Evolutionary conservation across 768 basidiomycete genomes (phyloP), one percentile per base, ranked within the genome.

Genomic region (Tylopilus felleus): DNA sequence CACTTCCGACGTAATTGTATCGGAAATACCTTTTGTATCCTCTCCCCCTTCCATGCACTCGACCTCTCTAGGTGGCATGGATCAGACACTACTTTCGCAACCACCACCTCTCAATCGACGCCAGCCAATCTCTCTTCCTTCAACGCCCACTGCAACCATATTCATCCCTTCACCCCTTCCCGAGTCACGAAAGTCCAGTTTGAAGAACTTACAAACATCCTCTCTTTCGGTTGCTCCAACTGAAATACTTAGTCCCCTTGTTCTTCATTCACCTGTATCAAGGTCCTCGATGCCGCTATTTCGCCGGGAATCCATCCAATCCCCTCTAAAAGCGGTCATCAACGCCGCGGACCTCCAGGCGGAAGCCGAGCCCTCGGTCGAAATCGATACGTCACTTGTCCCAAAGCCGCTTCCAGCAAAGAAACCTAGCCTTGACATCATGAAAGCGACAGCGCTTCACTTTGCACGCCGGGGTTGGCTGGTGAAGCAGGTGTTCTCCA

Each of bases 401-500:
- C 13, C 53, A 1, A 31, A 12, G 3, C 53, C 58, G 17, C 35
- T 48, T 13, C 45, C 49, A 1, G 31, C 17, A 25, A 39, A 59
- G 40, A 67, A 63, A 27, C 63, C 61, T 8, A 49, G 40, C 36
- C 40, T 61, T 8, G 62, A 55, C 39, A 63, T 68, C 29, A 62
- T 79, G 63, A 66, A 76, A 53, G 71, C 68, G 49, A 74, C 67
- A 50, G 80, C 79, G 8, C 46, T 74, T 17, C 63, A 63, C 4
- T 84, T 84, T 62, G 67, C 65, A 21, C 73, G 71, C 43, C 73
- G 69, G 50, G 68, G 76, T 25, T 54, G 62, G 22, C 50, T 76
- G 27, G 74, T 84, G 33, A 77, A 73, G 56, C 60, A 67, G 33
- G 70, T 61, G 33, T 80, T 82, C 54, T 60, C 61, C 41, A 64